Evolutionary conservation across 306 rosid species (phyloP), one percentile per base, ranked within the genome.

Genomic region (Begonia loranthoides): DNA sequence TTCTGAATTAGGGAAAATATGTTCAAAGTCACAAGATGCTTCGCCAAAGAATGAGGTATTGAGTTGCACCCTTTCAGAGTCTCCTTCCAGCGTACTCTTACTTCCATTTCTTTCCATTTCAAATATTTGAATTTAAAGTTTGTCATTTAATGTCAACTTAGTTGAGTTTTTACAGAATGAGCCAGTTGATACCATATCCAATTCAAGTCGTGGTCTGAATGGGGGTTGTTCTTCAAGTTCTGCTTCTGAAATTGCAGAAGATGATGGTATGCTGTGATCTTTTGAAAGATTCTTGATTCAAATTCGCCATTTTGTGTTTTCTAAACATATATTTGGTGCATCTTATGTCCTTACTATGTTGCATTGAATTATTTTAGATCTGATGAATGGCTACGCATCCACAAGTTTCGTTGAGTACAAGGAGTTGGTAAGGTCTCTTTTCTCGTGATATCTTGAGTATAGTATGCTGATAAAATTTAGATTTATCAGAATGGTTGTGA

Each of bases 161-260:
- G 10, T 48, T 33, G 36, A 41, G 13, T 47, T 66, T 66, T 19
- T 63, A 72, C 82, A 88, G 96, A 65, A 67, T 49, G 71, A 66
- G 55, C 73, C 67, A 13, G 69, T 62, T 72, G 84, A 79, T 62
- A 70, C 56, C 56, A 64, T 67, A 33, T 81, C 81, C 50, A 78
- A 79, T 45, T 69, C 64, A 52, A 81, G 70, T 52, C 79, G 69
- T 50, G 62, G 71, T 73, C 34, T 50, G 62, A 62, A 63, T 48
- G 87, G 56, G 70, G 57, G 81, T 70, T 60, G 73, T 60, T 65
- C 76, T 51, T 74, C 76, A 55, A 81, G 82, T 71, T 60, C 86
- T 65, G 66, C 71, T 15, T 78, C 87, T 49, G 83, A 67, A 61
- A 53, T 60, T 65, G 73, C 56, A 56, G 76, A 72, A 48, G 74